phyloP scores from a whole-genome alignment of 768 basidiomycete species.

The Hypholoma fasciculare region DNA sequence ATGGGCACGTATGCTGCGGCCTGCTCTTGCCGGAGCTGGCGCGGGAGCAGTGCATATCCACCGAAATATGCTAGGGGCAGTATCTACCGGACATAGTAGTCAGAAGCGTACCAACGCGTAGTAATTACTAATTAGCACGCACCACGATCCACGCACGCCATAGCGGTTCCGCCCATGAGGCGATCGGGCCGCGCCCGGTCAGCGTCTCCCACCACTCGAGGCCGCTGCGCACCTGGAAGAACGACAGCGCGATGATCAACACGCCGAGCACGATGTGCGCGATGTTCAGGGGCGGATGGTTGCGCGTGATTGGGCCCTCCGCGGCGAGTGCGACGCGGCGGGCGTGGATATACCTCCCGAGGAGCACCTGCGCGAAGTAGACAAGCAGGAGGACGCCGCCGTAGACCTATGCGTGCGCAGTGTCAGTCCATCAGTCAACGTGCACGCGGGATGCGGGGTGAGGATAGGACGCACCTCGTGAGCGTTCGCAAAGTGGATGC shows the following conservation, averaged over 20 bases:
- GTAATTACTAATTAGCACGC: slow-evolving; percentile 19
- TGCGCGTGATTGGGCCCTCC: slow-evolving; percentile 24
- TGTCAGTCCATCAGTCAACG: not conserved
- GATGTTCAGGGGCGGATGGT: slow-evolving; percentile 56
- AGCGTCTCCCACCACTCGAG: slow-evolving; percentile 42
- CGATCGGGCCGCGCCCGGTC: slow-evolving; percentile 34
- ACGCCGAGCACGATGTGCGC: slow-evolving; percentile 57
- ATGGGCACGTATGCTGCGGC: slow-evolving; percentile 20
- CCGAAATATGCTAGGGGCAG: slow-evolving; percentile 44
- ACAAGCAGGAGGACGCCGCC: slow-evolving; percentile 52
- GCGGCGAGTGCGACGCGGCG: slow-evolving; percentile 28
- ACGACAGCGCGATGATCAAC: slow-evolving; percentile 46
- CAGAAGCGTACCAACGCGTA: not conserved
- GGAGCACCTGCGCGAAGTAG: slow-evolving; percentile 49
- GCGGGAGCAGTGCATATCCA: slow-evolving; percentile 41
- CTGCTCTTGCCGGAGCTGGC: slow-evolving; percentile 42
- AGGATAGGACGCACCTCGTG: slow-evolving; percentile 43
- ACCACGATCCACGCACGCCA: slow-evolving; percentile 51
- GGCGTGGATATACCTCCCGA: slow-evolving; percentile 56
- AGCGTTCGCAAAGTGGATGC: slow-evolving; percentile 42
- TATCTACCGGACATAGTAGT: slow-evolving; percentile 24
- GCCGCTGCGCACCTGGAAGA: slow-evolving; percentile 54
- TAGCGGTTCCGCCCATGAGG: slow-evolving; percentile 36
- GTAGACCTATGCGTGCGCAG: slow-evolving; percentile 36
- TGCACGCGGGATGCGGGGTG: not conserved